Base-by-base conservation (phyloP, 306 rosid species). In the Amphicarpaea edgeworthii region DNA sequence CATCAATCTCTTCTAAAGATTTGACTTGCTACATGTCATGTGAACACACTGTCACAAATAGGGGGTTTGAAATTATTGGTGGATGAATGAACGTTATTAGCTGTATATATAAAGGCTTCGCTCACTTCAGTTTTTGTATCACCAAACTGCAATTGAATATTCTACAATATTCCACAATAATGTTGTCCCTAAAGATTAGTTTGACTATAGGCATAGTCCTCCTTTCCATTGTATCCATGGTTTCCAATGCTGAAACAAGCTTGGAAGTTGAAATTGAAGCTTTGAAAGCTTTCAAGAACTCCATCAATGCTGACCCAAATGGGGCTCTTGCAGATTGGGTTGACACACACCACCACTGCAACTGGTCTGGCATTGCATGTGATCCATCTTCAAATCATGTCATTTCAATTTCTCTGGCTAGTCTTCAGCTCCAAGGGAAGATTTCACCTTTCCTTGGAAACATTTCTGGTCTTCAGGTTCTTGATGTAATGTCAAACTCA, bases 291-390 rank as follows among this genome's bases (percentile, higher is more conserved):
- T 88, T 89, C 87, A 93, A 90, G 61, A 85, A 76, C 6, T 82
- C 91, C 73, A 76, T 88, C 71, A 81, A 70, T 55, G 38, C 40
- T 59, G 92, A 88, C 80, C 93, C 91, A 41, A 40, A 70, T 37
- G 88, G 88, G 59, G 76, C 86, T 7, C 83, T 93, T 68, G 69
- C 83, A 32, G 82, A 86, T 76, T 93, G 96, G 98, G 66, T 72
- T 42, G 87, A 81, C 20, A 78, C 26, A 20, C 78, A 15, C 55
- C 79, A 70, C 23, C 90, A 90, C 60, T 89, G 98, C 90, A 89
- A 90, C 70, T 93, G 95, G 95, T 68, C 93, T 42, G 95, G 95
- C 55, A 80, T 90, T 85, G 65, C 82, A 71, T 93, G 98, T 84
- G 88, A 83, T 45, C 21, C 81, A 28, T 55, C 86, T 7, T 82